These are phyloP conservation scores for Pezicula radicicola DNA, from an alignment of 2,329 filamentous ascomycete genomes.

Conservation along the genomic window DNA sequence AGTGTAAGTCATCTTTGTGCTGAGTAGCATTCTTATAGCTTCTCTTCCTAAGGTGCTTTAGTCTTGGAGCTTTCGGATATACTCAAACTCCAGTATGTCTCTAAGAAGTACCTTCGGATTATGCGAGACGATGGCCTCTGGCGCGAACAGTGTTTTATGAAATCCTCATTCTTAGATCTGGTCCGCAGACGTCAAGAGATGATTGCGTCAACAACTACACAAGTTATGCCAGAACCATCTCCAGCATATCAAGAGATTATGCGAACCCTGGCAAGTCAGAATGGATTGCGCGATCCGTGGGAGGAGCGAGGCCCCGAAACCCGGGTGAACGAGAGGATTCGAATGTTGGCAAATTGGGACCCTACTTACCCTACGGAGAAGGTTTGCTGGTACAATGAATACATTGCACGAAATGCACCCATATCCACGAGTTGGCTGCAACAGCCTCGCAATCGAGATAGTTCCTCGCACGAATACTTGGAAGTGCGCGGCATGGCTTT, in stretches of 20 bases:
- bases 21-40: neutral
- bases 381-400: constrained; percentile 85
- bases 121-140: constrained; percentile 75
- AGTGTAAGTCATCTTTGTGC: constrained; percentile 14
- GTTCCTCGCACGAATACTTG: constrained; percentile 41
- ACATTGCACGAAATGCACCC: constrained; percentile 75
- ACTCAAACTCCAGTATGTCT: constrained; percentile 67
- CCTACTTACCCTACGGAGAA: constrained; percentile 69
- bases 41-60: constrained; percentile 28
- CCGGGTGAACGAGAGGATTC: constrained; percentile 37
- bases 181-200: constrained; percentile 51
- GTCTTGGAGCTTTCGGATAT: constrained; percentile 64
- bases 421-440: constrained; percentile 77
- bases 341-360: constrained; percentile 78
- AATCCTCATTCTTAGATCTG: constrained; percentile 63
- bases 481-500: constrained; percentile 75
- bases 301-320: constrained; percentile 20
- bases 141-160: constrained; percentile 70
- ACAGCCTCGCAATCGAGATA: constrained; percentile 46
- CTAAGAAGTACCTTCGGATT: constrained; percentile 60
- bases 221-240: constrained; percentile 30
- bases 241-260: constrained; percentile 25
- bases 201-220: constrained; percentile 31
- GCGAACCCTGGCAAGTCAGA: constrained; percentile 21
- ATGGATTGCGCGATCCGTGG: constrained; percentile 24